Evolutionary conservation across 495 filamentous ascomycete species (phyloP).

Genomic region (Neurospora intermedia): DNA sequence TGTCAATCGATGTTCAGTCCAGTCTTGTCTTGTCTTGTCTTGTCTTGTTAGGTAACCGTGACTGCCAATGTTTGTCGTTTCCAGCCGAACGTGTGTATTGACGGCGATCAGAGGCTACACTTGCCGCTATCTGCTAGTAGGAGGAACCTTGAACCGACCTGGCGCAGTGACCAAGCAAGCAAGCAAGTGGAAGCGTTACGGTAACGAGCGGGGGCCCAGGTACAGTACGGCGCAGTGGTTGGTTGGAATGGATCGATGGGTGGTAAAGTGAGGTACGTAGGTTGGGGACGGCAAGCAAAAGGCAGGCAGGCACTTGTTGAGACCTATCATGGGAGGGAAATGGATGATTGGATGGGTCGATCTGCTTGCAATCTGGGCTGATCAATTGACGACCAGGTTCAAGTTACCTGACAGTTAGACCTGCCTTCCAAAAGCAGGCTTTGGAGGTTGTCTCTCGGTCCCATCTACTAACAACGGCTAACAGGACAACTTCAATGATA

Average conservation of each 20-base stretch:
- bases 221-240: not conserved
- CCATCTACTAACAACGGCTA: not conserved
- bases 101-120: not conserved
- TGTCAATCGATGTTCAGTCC: not conserved
- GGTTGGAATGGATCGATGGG: not conserved
- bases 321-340: not conserved
- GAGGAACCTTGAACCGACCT: not conserved
- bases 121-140: not conserved
- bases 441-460: not conserved
- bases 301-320: not conserved
- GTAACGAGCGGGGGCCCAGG: not conserved
- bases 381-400: conserved; percentile 11
- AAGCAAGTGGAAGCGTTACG: not conserved
- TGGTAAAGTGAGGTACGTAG: not conserved
- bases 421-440: not conserved
- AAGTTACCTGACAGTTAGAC: conserved; percentile 7
- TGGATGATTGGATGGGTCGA: conserved; percentile 18
- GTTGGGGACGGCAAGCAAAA: not conserved
- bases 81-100: not conserved
- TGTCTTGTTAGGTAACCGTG: not conserved
- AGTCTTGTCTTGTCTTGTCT: not conserved
- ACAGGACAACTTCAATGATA: not conserved
- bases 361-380: conserved; percentile 23
- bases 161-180: not conserved
- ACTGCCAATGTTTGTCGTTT: not conserved